Percentiles rank a stretch among this genome's conserved stretches.
Conservation (phyloP, 768 basidiomycete genomes). For the Mycena crocata region DNA sequence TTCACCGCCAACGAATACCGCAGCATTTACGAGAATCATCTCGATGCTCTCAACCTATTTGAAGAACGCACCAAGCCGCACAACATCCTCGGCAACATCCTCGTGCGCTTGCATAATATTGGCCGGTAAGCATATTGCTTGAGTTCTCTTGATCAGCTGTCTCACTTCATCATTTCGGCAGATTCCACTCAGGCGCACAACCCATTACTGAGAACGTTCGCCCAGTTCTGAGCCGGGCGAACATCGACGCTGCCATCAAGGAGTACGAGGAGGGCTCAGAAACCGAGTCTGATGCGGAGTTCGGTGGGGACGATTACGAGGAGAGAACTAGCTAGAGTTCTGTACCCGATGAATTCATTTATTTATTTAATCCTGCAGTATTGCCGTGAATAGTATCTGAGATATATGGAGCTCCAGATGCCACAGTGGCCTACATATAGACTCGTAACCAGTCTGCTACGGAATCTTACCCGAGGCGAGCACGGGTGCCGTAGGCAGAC, state of each 20-base stretch:
- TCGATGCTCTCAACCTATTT: constrained; percentile 17
- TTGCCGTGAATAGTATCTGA: no score
- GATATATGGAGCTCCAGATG: no score
- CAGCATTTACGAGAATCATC: constrained; percentile 23
- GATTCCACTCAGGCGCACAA: constrained; percentile 23
- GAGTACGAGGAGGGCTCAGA: constrained; percentile 11
- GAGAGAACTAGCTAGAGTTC: no score
- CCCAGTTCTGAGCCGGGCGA: neutral
- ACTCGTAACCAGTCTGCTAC: no score
- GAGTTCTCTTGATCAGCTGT: neutral
- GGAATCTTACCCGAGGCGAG: no score
- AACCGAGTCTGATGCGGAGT: constrained; percentile 1
- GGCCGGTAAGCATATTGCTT: constrained; percentile 25
- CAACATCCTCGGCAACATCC: constrained; percentile 20
- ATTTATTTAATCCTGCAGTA: no score
- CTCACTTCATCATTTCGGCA: neutral
- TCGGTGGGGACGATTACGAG: neutral
- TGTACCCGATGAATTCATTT: neutral
- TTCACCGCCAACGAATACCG: constrained; percentile 34
- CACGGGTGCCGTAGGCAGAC: no score
- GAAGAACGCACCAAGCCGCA: neutral
- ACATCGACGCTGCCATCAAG: constrained; percentile 11
- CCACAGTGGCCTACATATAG: no score
- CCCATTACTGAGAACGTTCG: neutral
- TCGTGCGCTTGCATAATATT: constrained; percentile 14